phyloP scores from a whole-genome alignment of 345 rosid genomes.

The Eucalyptus guilfoylei region DNA sequence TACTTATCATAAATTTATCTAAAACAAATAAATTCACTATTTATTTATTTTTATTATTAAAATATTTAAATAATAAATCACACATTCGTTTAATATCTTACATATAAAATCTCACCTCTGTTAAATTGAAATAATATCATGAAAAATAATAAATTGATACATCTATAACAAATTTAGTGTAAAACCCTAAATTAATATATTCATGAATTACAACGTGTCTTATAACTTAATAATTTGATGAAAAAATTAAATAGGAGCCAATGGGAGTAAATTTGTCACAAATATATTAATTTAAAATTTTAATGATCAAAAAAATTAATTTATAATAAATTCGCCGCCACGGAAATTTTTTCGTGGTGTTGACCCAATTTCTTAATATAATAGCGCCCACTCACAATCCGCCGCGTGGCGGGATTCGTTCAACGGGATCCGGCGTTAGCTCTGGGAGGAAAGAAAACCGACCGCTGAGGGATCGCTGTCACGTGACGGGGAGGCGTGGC shows the following conservation, averaged over 20 bases:
- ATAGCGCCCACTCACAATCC: not conserved
- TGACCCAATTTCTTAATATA: not conserved
- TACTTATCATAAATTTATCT: fast-evolving
- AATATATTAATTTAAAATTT: too few relatives aligned
- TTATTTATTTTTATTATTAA: too few relatives aligned
- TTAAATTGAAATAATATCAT: too few relatives aligned
- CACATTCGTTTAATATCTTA: fast-evolving
- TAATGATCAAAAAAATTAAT: fast-evolving
- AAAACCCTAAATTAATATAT: too few relatives aligned
- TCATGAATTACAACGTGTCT: fast-evolving
- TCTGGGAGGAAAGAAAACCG: not conserved
- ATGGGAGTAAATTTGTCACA: fast-evolving
- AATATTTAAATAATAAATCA: too few relatives aligned
- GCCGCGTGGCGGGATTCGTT: not conserved
- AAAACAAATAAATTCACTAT: fast-evolving
- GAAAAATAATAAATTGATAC: fast-evolving
- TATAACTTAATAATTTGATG: fast-evolving
- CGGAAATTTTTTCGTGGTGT: too few relatives aligned
- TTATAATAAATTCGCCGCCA: fast-evolving
- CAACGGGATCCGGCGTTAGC: not conserved
- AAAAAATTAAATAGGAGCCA: fast-evolving
- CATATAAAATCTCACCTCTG: too few relatives aligned
- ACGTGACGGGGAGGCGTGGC: not conserved
- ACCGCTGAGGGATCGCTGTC: not conserved
- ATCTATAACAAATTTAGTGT: fast-evolving